phyloP scores from a whole-genome alignment of 1,139 yeast genomes.

The Hyphopichia burtonii region DNA sequence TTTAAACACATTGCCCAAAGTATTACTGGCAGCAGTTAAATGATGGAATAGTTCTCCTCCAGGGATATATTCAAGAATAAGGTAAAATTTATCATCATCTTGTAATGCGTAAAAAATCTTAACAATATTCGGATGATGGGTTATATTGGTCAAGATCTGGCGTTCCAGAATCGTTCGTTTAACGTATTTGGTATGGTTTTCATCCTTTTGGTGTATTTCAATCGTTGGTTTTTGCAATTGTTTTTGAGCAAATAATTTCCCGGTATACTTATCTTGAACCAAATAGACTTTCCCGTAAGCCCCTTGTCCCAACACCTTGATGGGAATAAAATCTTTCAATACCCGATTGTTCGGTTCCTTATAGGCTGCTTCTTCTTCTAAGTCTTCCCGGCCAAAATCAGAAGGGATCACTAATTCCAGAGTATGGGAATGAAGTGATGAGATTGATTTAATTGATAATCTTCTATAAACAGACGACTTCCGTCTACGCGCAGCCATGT shows the following conservation, averaged over 20 bases:
- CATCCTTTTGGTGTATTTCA: constrained; percentile 12
- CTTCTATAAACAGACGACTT: constrained; percentile 23
- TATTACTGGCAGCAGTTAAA: constrained; percentile 22
- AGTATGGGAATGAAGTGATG: constrained; percentile 15
- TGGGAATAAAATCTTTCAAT: constrained; percentile 31
- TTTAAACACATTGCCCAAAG: constrained; percentile 24
- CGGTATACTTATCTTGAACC: constrained; percentile 32
- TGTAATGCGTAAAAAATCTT: constrained; percentile 35
- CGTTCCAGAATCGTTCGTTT: constrained; percentile 71
- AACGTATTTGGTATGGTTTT: constrained; percentile 15
- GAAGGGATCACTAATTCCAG: constrained; percentile 20
- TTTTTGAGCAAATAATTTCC: constrained; percentile 40
- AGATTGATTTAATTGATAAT: constrained; percentile 17
- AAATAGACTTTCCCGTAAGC: constrained; percentile 44
- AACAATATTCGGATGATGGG: constrained; percentile 40
- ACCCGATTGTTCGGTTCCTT: constrained; percentile 5
- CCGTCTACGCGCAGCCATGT: no score
- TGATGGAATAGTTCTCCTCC: constrained; percentile 40
- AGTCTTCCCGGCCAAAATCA: constrained; percentile 14
- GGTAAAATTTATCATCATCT: constrained; percentile 31
- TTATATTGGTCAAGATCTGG: constrained; percentile 59
- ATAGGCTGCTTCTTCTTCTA: not conserved
- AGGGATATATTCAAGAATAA: constrained; percentile 34
- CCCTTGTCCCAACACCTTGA: constrained; percentile 42
- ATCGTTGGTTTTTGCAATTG: constrained; percentile 39